A percentile compares a stretch with the other conserved stretches of the same genome.
Evolutionary conservation across 495 filamentous ascomycete species (phyloP).

Genomic region (Aspergillus haitiensis): DNA sequence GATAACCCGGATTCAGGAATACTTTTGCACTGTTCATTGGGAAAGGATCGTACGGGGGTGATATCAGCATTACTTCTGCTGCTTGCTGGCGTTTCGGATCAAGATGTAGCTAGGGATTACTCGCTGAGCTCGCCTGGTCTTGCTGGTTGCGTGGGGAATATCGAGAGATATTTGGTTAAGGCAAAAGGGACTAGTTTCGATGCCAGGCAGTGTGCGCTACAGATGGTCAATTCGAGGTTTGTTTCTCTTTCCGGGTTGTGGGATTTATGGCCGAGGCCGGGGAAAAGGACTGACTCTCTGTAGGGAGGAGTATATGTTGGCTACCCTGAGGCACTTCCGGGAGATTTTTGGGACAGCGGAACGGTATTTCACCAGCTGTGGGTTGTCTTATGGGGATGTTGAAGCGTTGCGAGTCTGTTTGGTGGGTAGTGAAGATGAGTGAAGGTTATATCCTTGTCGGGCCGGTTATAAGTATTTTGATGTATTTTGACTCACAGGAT

Average conservation of each 20-base stretch:
- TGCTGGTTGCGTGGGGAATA: neutral
- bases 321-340: neutral
- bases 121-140: neutral
- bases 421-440: too few species aligned
- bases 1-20: neutral
- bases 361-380: neutral
- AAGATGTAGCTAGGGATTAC: constrained; percentile 6
- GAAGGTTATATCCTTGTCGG: too few species aligned
- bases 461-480: too few species aligned
- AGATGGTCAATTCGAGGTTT: neutral
- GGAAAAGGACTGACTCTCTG: neutral
- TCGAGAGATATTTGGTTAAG: neutral
- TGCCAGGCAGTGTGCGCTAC: neutral
- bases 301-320: neutral
- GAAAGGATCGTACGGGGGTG: constrained; percentile 15
- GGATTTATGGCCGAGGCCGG: too few species aligned
- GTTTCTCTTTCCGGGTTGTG: neutral
- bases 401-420: too few species aligned
- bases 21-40: constrained; percentile 7
- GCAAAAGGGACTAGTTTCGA: neutral
- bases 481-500: too few species aligned
- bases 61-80: constrained; percentile 3
- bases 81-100: neutral
- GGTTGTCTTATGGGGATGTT: neutral
- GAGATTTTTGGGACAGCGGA: neutral